Conservation (phyloP, 140 eudicot genomes). For the Erigeron philadelphicus region DNA sequence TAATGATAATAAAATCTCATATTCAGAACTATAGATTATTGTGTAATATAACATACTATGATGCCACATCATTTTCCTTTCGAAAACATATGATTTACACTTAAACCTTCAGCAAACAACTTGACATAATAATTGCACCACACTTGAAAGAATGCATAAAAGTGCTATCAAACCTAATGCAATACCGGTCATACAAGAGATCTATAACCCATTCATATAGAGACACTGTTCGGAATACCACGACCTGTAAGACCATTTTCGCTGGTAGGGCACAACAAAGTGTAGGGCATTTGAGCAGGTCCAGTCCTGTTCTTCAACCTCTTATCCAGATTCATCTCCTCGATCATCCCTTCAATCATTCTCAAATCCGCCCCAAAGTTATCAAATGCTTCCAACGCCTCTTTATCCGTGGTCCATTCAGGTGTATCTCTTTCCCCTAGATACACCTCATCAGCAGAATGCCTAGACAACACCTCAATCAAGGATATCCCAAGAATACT, state of each 20-base stretch:
- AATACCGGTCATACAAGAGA: not conserved
- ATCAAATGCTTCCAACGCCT: constrained; percentile 30
- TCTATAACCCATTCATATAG: constrained; percentile 32
- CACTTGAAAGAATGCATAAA: not conserved
- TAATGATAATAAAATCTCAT: not conserved
- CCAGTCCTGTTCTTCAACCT: constrained; percentile 47
- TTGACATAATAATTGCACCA: not conserved
- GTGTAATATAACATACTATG: constrained; percentile 16
- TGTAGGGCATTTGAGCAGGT: constrained; percentile 55
- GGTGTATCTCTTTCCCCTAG: constrained; percentile 40
- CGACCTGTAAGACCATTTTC: constrained; percentile 58
- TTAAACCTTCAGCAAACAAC: constrained; percentile 9
- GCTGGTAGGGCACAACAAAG: constrained; percentile 55
- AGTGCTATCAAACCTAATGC: not conserved
- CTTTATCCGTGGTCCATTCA: constrained; percentile 50
- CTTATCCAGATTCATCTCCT: constrained; percentile 28
- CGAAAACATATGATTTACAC: not conserved
- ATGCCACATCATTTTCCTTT: constrained; percentile 9
- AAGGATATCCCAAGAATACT: constrained; percentile 51
- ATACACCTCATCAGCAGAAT: constrained; percentile 41
- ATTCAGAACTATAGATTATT: constrained; percentile 2
- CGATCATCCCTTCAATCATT: constrained; percentile 31
- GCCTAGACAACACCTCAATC: constrained; percentile 41
- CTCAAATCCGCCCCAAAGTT: constrained; percentile 32
- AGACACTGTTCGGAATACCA: constrained; percentile 70